Conservation (phyloP, 495 filamentous ascomycete species). For the Pyrenula massariospora region DNA sequence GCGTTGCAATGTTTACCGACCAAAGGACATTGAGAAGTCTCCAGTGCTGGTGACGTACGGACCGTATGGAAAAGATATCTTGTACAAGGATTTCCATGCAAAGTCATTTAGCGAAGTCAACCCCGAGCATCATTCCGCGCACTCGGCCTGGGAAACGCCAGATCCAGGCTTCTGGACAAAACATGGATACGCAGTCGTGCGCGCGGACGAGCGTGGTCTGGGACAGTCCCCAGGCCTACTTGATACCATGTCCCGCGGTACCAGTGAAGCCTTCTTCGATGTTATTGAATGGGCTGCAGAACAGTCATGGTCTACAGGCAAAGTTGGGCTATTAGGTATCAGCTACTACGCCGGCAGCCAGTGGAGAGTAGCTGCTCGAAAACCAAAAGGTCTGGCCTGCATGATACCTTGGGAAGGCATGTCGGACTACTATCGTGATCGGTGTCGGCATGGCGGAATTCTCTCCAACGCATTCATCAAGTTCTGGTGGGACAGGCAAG, state of each 20-base stretch:
- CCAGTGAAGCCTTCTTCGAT: constrained; percentile 46
- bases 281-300: constrained; percentile 54
- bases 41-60: constrained; percentile 32
- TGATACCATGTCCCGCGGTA: constrained; percentile 48
- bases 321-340: constrained; percentile 50
- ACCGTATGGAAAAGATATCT: constrained; percentile 54
- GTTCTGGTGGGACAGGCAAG: constrained; percentile 57
- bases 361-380: constrained; percentile 51
- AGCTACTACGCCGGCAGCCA: constrained; percentile 52
- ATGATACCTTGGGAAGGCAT: constrained; percentile 63
- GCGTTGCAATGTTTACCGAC: constrained; percentile 28
- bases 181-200: constrained; percentile 48
- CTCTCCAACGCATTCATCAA: constrained; percentile 49
- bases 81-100: constrained; percentile 20
- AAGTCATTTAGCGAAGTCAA: constrained; percentile 38
- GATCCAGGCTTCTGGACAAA: constrained; percentile 50
- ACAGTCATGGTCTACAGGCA: constrained; percentile 48
- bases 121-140: constrained; percentile 27
- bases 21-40: constrained; percentile 15
- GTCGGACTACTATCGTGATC: constrained; percentile 54
- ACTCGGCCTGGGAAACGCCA: constrained; percentile 53
- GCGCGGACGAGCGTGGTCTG: constrained; percentile 46
- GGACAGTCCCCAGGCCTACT: constrained; percentile 47
- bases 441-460: constrained; percentile 55
- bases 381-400: constrained; percentile 43